Evolutionary conservation across 1,139 yeast genomes (phyloP).

Genomic region (Pichia sp.): DNA sequence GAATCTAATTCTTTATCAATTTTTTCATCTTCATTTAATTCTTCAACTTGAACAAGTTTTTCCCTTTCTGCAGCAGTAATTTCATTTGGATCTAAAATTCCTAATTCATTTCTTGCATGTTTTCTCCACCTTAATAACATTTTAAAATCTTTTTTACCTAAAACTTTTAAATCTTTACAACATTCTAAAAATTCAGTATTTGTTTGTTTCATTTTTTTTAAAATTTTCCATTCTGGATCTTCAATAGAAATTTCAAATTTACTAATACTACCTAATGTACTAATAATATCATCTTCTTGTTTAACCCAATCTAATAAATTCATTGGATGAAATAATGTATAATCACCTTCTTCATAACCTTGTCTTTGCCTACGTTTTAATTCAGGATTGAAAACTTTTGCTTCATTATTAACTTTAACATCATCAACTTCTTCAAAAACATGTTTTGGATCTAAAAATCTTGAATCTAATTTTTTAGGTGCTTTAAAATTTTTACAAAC

Average conservation of each 20-base stretch:
- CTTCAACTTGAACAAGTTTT: slow-evolving; percentile 63
- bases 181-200: slow-evolving; percentile 76
- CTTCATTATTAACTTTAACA: slow-evolving; percentile 76
- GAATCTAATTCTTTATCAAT: slow-evolving; percentile 78
- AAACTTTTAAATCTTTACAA: slow-evolving; percentile 82
- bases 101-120: slow-evolving; percentile 74
- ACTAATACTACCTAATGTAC: slow-evolving; percentile 67
- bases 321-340: slow-evolving; percentile 65
- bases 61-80: slow-evolving; percentile 34
- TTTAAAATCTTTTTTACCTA: slow-evolving; percentile 92
- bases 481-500: slow-evolving; percentile 95
- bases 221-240: slow-evolving; percentile 65
- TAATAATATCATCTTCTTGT: slow-evolving; percentile 73
- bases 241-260: slow-evolving; percentile 55
- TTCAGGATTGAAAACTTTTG: slow-evolving; percentile 91
- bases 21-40: slow-evolving; percentile 80
- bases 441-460: slow-evolving; percentile 83
- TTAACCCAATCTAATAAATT: slow-evolving; percentile 75
- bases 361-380: slow-evolving; percentile 84
- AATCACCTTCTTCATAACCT: slow-evolving; percentile 96
- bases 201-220: slow-evolving; percentile 68
- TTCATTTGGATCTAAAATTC: slow-evolving; percentile 54
- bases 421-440: slow-evolving; percentile 89
- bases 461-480: slow-evolving; percentile 90
- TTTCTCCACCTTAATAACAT: slow-evolving; percentile 80